Conservation (phyloP, 805 yeast genomes). For the Wilhelminamyces savonicus region DNA sequence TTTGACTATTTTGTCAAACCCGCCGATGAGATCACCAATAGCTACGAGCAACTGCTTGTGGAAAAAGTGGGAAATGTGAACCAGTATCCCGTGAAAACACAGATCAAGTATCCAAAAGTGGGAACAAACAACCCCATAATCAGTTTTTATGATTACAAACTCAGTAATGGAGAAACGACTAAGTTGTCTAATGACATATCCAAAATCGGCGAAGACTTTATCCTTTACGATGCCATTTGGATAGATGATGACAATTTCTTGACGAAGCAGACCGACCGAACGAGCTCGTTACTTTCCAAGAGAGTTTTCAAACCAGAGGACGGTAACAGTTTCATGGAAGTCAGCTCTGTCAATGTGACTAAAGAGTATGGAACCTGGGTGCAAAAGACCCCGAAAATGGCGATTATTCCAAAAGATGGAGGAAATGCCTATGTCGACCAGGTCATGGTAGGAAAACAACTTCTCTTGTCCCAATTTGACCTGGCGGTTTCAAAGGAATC, state of each 20-base stretch:
- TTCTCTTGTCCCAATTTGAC: conserved; percentile 15
- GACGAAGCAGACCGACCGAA: conserved; percentile 14
- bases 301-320: conserved; percentile 6
- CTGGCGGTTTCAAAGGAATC: conserved; percentile 7
- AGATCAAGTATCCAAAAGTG: conserved; percentile 67
- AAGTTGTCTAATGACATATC: conserved; percentile 1
- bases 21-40: conserved; percentile 9
- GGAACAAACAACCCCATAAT: conserved; percentile 58
- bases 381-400: conserved; percentile 11
- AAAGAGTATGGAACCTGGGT: conserved; percentile 17
- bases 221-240: conserved; percentile 17
- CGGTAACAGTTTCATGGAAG: neutral
- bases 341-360: conserved; percentile 6
- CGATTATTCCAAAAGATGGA: conserved; percentile 4
- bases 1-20: conserved; percentile 46
- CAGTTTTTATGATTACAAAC: conserved; percentile 11
- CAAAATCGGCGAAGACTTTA: conserved; percentile 8
- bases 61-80: conserved; percentile 8
- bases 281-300: conserved; percentile 11
- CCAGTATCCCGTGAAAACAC: conserved; percentile 42
- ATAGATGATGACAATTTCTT: conserved; percentile 9
- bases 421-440: conserved; percentile 13
- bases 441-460: conserved; percentile 11
- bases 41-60: conserved; percentile 2
- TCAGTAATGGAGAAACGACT: neutral